A percentile compares a stretch with the other conserved stretches of the same genome.
These are phyloP conservation scores for Coffea eugenioides DNA, from an alignment of 257 asterid species.

Conservation along the genomic window DNA sequence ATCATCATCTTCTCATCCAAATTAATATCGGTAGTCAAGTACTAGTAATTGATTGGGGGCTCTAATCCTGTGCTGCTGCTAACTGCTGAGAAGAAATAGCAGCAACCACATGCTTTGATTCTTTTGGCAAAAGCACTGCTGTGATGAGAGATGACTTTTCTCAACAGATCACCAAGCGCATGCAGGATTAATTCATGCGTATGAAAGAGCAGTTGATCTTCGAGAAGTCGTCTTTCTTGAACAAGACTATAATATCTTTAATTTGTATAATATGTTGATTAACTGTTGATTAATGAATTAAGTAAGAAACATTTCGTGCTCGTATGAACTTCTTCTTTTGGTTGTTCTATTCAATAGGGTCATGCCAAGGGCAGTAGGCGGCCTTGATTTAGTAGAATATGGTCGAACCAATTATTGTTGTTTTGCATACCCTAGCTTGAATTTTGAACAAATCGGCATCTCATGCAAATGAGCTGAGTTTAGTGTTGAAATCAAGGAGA, in stretches of 20 bases:
- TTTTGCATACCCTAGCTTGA: neutral
- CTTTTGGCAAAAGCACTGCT: constrained; percentile 22
- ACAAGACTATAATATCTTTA: neutral
- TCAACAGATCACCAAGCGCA: constrained; percentile 11
- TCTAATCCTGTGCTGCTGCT: neutral
- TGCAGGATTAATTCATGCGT: neutral
- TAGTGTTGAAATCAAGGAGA: too few species aligned
- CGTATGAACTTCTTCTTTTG: neutral
- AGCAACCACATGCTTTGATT: constrained; percentile 1
- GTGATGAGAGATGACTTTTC: constrained; percentile 27
- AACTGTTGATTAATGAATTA: neutral
- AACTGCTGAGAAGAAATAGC: neutral
- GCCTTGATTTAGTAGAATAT: too few species aligned
- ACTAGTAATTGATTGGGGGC: neutral
- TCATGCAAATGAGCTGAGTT: too few species aligned
- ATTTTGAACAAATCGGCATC: too few species aligned
- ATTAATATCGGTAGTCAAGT: neutral
- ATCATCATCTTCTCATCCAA: constrained; percentile 13
- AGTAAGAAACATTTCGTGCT: neutral
- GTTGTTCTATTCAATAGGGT: too few species aligned
- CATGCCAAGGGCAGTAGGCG: too few species aligned
- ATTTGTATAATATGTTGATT: neutral
- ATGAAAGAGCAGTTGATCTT: neutral
- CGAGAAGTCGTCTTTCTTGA: neutral
- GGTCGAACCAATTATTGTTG: neutral